Evolutionary conservation across 192 early-diverging fungal genomes (phyloP).

Genomic region (Mortierella claussenii): DNA sequence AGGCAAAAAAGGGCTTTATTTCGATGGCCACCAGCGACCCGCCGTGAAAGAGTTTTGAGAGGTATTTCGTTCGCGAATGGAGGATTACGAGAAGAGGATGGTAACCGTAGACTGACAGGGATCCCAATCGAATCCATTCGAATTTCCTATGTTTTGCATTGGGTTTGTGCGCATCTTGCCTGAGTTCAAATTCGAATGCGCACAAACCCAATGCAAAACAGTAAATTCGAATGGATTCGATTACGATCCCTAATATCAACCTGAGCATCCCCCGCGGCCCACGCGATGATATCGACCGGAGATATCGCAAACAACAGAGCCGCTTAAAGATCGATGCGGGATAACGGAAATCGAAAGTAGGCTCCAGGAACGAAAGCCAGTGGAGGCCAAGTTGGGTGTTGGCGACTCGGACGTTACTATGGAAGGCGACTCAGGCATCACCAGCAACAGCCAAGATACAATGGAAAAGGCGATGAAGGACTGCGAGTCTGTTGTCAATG

Average conservation of each 20-base stretch:
- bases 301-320: slow-evolving; percentile 24
- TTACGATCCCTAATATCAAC: slow-evolving; percentile 29
- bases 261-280: slow-evolving; percentile 19
- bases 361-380: background rate
- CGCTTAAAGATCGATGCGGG: slow-evolving; percentile 1
- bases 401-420: slow-evolving; percentile 23
- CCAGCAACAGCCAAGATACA: slow-evolving; percentile 22
- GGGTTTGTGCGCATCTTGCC: no score
- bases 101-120: no score
- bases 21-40: no score
- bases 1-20: no score
- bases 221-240: no score
- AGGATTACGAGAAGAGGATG: no score
- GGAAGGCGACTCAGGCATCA: slow-evolving; percentile 14
- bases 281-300: slow-evolving; percentile 20
- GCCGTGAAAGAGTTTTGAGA: no score
- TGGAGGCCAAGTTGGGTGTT: slow-evolving; percentile 19
- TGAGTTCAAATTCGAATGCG: no score
- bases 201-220: no score
- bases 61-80: no score
- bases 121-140: no score
- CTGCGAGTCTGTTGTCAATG: slow-evolving; percentile 15
- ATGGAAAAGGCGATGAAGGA: slow-evolving; percentile 9
- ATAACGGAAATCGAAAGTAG: background rate
- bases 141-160: no score